Conservation (phyloP, 352 stramenopile genomes). For the Pythium utonaiense region DNA sequence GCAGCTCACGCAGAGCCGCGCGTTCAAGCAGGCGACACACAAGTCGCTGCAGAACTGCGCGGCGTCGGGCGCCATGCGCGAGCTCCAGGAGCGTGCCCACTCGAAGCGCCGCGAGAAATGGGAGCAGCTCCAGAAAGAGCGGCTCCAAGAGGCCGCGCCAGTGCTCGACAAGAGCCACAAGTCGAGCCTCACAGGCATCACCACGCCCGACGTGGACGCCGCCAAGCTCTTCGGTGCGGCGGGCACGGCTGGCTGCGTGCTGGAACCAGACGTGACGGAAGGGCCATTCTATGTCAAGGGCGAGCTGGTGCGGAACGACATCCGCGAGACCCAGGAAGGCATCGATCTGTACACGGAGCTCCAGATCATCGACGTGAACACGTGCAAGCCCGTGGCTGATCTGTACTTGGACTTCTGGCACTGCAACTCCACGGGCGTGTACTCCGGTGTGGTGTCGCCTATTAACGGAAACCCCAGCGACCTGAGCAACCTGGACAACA, state of each 20-base stretch:
- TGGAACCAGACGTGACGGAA: slow-evolving; percentile 14
- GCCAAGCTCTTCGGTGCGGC: background rate
- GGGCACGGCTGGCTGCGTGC: slow-evolving; percentile 2
- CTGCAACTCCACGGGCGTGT: slow-evolving; percentile 17
- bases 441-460: slow-evolving; percentile 13
- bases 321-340: slow-evolving; percentile 11
- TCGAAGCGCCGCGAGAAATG: background rate
- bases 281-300: slow-evolving; percentile 13
- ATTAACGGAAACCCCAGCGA: slow-evolving; percentile 5
- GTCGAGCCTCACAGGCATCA: slow-evolving; percentile 1
- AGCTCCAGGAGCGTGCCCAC: background rate
- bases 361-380: slow-evolving; percentile 19
- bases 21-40: slow-evolving; percentile 7
- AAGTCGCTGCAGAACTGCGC: background rate
- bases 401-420: slow-evolving; percentile 20
- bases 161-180: slow-evolving; percentile 14
- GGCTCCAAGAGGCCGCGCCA: background rate
- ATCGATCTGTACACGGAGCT: slow-evolving; percentile 14
- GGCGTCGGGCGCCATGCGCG: background rate
- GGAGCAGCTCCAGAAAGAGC: slow-evolving; percentile 3
- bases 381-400: slow-evolving; percentile 5
- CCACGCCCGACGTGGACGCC: background rate
- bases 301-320: slow-evolving; percentile 11
- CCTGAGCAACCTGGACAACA: slow-evolving; percentile 8
- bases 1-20: background rate